These are phyloP conservation scores for Globisporangium heterothallicum DNA, from an alignment of 352 stramenopile species.

Conservation along the genomic window DNA sequence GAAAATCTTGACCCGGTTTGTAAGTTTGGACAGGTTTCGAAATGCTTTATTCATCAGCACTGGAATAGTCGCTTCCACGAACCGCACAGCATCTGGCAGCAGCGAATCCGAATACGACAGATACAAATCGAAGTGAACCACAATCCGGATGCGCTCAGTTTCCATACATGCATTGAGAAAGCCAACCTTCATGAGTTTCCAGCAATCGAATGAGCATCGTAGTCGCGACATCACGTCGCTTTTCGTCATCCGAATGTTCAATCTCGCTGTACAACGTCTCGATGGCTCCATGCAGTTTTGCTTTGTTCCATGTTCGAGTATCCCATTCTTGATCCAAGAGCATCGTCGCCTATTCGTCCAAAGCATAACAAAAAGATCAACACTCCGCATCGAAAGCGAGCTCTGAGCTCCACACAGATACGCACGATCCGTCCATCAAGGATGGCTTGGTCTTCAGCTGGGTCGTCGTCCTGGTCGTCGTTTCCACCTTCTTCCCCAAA, in stretches of 20 bases:
- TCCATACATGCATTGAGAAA: background rate
- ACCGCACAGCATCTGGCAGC: slow-evolving; percentile 40
- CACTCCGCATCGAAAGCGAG: background rate
- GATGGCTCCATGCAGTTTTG: slow-evolving; percentile 54
- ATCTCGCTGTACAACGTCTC: slow-evolving; percentile 68
- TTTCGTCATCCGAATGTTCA: slow-evolving; percentile 34
- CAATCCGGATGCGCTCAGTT: background rate
- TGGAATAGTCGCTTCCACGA: slow-evolving; percentile 60
- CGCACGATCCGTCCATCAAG: slow-evolving; percentile 53
- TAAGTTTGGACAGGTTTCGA: slow-evolving; percentile 48
- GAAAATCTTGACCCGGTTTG: slow-evolving; percentile 46
- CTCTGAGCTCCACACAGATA: slow-evolving; percentile 1
- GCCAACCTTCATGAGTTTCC: slow-evolving; percentile 52
- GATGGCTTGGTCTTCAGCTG: slow-evolving; percentile 16
- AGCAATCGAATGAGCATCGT: slow-evolving; percentile 68
- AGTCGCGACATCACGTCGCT: slow-evolving; percentile 45
- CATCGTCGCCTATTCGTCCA: slow-evolving; percentile 50
- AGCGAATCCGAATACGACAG: background rate
- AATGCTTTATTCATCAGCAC: slow-evolving; percentile 77
- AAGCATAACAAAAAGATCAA: background rate
- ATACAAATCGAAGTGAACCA: background rate
- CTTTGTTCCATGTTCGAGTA: slow-evolving; percentile 53
- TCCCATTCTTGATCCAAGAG: slow-evolving; percentile 82
- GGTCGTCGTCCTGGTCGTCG: slow-evolving; percentile 22
- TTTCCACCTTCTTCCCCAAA: slow-evolving; percentile 32